A percentile compares a stretch with the other conserved stretches of the same genome.
Conservation (phyloP, 371 early-diverging fungal species). For the Phascolomyces articulosus region DNA sequence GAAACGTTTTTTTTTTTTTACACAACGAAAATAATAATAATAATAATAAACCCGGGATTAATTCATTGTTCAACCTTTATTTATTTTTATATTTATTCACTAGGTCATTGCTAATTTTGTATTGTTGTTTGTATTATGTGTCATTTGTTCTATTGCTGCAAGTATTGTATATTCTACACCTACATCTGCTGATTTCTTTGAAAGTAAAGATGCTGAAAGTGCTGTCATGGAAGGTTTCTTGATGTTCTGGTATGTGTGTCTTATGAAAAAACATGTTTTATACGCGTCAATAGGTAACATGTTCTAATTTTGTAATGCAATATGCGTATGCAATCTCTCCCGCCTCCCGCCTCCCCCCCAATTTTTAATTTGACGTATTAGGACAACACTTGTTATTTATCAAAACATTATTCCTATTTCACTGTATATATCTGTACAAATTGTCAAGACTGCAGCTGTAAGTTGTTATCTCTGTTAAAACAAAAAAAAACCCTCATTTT, state of each 20-base stretch:
- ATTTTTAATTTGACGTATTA: conserved; percentile 8
- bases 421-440: conserved; percentile 94
- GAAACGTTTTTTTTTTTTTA: background rate
- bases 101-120: conserved; percentile 55
- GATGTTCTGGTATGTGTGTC: conserved; percentile 47
- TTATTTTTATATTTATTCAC: background rate
- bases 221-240: conserved; percentile 53
- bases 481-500: too few relatives aligned
- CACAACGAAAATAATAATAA: background rate
- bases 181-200: conserved; percentile 38
- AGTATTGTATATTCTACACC: conserved; percentile 42
- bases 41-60: background rate
- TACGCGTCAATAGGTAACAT: too few relatives aligned
- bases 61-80: too few relatives aligned
- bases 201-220: conserved; percentile 42
- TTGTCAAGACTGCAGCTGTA: conserved; percentile 78
- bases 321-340: too few relatives aligned
- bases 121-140: conserved; percentile 55
- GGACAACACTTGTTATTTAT: conserved; percentile 52
- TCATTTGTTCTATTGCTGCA: conserved; percentile 71
- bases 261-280: too few relatives aligned
- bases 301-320: too few relatives aligned
- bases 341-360: background rate
- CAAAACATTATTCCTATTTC: conserved; percentile 86
- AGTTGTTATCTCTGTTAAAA: conserved; percentile 8